Evolutionary conservation across 2,329 filamentous ascomycete species (phyloP).

Genomic region (Alternaria ventricosa): DNA sequence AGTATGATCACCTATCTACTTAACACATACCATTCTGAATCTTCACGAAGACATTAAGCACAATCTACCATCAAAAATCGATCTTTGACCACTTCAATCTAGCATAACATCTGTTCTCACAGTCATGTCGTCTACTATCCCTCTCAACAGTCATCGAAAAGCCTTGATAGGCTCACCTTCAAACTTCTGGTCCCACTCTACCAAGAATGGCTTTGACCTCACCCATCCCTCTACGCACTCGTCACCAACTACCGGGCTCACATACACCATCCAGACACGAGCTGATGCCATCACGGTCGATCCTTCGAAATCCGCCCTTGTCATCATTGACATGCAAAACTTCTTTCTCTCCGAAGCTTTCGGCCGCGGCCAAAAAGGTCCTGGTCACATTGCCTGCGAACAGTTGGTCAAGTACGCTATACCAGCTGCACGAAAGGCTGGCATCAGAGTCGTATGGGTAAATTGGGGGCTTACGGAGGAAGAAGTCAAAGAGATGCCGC

Average conservation of each 20-base stretch:
- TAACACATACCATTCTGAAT: background rate
- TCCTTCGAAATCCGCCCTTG: constrained; percentile 46
- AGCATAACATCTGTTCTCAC: background rate
- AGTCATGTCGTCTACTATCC: constrained; percentile 7
- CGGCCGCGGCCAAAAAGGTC: constrained; percentile 20
- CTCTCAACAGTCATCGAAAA: constrained; percentile 27
- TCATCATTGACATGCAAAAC: constrained; percentile 56
- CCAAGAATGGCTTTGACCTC: constrained; percentile 54
- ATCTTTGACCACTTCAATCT: background rate
- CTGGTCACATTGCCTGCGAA: constrained; percentile 36
- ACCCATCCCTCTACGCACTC: constrained; percentile 49
- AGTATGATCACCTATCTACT: background rate
- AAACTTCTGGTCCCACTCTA: constrained; percentile 56
- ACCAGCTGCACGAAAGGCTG: constrained; percentile 49
- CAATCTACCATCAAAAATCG: background rate
- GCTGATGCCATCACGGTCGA: constrained; percentile 42
- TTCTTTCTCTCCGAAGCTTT: constrained; percentile 48
- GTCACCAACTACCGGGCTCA: constrained; percentile 21
- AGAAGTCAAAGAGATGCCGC: constrained; percentile 47
- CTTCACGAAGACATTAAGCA: background rate
- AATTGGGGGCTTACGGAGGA: constrained; percentile 52
- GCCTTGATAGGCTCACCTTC: constrained; percentile 51
- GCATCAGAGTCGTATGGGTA: constrained; percentile 50
- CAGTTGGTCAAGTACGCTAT: constrained; percentile 45
- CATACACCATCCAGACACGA: constrained; percentile 31